Evolutionary conservation across 1,139 yeast species (phyloP), one percentile per base, ranked within the genome.

Genomic region (Hyphopichia wangnamkhiaoensis): DNA sequence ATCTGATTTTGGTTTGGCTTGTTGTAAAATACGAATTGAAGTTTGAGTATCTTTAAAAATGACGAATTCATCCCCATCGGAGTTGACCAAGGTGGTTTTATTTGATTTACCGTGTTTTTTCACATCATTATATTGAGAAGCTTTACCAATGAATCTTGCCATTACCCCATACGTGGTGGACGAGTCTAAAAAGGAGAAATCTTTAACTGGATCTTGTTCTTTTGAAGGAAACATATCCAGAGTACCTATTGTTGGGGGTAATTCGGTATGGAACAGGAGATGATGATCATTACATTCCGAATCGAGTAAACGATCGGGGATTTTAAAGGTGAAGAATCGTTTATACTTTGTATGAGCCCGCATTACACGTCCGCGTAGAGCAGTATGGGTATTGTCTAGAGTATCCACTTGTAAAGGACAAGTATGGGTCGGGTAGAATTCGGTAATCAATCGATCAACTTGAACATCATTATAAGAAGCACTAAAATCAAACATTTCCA

Each of bases 401-500:
- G 66, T 59, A 40, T 68, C 73, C 4, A 41, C 31, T 3, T 34
- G 9, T 7, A 41, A 34, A 4, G 48, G 49, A 35, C 65, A 58
- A 10, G 40, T 37, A 32, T 42, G 37, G 3, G 59, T 50, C n/a
- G 45, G 37, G 7, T 33, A 32, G 13, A 41, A 45, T 16, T 66
- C 74, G 2, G 65, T 54, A 2, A 61, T 43, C 19, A 70, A 51
- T n/a, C 75, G 45, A 46, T 61, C 58, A 25, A 71, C 58, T 31
- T 55, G 47, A 1, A 58, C 65, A 26, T 53, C 54, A 43, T 63
- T 62, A 63, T 65, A 70, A 28, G 71, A 62, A 2, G 73, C 76
- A 31, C 59, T 55, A 41, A 70, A 69, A 46, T 71, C 77, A 48
- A 65, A 68, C 76, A 71, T 71, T 43, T 71, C 72, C 44, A 71